Evolutionary conservation across 306 rosid genomes (phyloP).

Genomic region (Corylus avellana): DNA sequence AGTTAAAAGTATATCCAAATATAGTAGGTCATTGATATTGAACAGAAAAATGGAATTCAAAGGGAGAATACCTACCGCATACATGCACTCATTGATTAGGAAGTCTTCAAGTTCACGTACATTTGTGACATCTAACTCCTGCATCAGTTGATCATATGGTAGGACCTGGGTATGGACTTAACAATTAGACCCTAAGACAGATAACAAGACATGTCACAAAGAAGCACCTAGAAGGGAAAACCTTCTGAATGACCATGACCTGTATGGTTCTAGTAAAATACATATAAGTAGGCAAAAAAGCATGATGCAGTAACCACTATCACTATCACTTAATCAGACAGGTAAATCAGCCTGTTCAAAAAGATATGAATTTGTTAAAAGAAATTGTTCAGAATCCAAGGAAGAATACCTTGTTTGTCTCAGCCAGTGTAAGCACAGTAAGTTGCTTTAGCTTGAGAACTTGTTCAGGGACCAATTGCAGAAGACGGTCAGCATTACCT

Average conservation of each 20-base stretch:
- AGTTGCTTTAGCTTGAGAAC: slow-evolving; percentile 88
- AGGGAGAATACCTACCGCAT: slow-evolving; percentile 68
- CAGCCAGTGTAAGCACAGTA: slow-evolving; percentile 97
- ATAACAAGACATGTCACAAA: background rate
- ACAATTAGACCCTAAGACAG: slow-evolving; percentile 9
- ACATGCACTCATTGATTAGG: slow-evolving; percentile 97
- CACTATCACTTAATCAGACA: slow-evolving; percentile 9
- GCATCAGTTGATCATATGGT: slow-evolving; percentile 87
- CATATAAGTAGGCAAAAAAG: background rate
- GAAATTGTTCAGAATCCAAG: slow-evolving; percentile 6
- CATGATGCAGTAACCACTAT: background rate
- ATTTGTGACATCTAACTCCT: slow-evolving; percentile 82
- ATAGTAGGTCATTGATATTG: slow-evolving; percentile 2
- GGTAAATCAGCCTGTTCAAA: slow-evolving; percentile 12
- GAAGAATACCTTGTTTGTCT: slow-evolving; percentile 68
- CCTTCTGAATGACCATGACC: background rate
- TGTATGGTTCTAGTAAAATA: background rate
- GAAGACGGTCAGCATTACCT: slow-evolving; percentile 68
- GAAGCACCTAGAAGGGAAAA: slow-evolving; percentile 1
- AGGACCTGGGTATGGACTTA: slow-evolving; percentile 55
- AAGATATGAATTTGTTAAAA: background rate
- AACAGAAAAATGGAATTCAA: slow-evolving; percentile 16
- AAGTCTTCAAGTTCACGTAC: slow-evolving; percentile 93
- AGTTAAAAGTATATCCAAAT: slow-evolving; percentile 4
- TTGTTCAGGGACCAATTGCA: slow-evolving; percentile 73